Evolutionary conservation across 2,329 filamentous ascomycete genomes (phyloP), one percentile per base, ranked within the genome.

Genomic region (Diplocarpon rosae): DNA sequence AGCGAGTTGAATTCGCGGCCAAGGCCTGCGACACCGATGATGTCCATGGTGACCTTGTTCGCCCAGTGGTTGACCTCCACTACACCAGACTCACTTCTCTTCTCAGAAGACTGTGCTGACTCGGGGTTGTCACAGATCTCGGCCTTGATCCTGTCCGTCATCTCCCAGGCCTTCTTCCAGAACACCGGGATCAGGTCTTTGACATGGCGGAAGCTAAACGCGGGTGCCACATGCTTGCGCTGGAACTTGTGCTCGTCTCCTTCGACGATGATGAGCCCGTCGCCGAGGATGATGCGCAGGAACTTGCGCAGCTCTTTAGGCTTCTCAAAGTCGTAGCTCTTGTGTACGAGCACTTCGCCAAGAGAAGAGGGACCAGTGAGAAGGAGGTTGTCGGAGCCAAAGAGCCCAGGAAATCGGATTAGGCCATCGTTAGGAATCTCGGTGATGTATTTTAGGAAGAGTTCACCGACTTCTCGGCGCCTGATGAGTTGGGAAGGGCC

Each of bases 211-310:
- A 86, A 90, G 20, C 77, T 72, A 60, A 95, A 95, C 1, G 85
- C 84, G 0, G 86, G 87, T 64, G 80, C 75, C 16, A 93, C 71
- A 48, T 81, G 78, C 59, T 83, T 88, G 36, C 88, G 74, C 66
- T 87, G 83, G 56, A 77, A 69, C 65, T 83, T 89, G 63, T 95
- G 89, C 55, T 87, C 83, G n/a, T 90, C 84, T 10, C 87, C 88
- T 62, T 95, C 88, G 1, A 85, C 82, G 7, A 94, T 0, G 16
- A 46, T 42, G 17, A 49, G 28, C 13, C 85, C 84, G 11, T 80
- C 66, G 6, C 85, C 82, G 6, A 90, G 67, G 29, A 88, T 69
- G 14, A 75, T 69, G 1, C 71, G 73, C 4, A 90, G 66, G 1
- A 72, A 70, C 35, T 65, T 65, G 16, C 75, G 67, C 13, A 84